Conservation (phyloP, 495 filamentous ascomycete genomes). For the Penicillium mononematosum region DNA sequence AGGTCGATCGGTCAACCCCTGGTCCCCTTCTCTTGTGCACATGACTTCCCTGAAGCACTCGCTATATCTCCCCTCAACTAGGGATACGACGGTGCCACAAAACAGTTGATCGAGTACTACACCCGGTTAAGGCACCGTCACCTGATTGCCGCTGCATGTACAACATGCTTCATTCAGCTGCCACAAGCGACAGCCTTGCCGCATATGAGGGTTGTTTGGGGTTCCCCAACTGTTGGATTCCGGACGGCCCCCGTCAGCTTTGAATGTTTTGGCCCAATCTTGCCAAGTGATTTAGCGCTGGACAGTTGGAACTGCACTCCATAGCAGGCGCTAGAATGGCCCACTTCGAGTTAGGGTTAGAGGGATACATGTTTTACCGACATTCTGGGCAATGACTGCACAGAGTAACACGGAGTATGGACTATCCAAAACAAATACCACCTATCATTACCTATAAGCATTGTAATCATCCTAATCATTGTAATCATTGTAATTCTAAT, state of each 20-base stretch:
- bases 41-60: neutral
- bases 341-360: neutral
- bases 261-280: neutral
- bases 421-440: neutral
- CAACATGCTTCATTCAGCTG: constrained; percentile 5
- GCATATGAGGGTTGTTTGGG: constrained; percentile 5
- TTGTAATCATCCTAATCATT: neutral
- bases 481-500: neutral
- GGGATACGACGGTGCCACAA: constrained; percentile 1
- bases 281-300: neutral
- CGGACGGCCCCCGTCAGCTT: neutral
- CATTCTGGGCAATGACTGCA: neutral
- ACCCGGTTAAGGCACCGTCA: constrained; percentile 14
- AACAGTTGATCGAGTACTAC: neutral
- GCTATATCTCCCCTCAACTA: neutral
- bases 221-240: neutral
- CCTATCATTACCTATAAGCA: neutral
- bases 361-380: neutral
- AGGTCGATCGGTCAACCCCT: neutral
- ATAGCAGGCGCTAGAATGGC: neutral
- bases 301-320: neutral
- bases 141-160: constrained; percentile 20
- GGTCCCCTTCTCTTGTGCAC: neutral
- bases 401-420: neutral
- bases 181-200: constrained; percentile 9